phyloP scores from a whole-genome alignment of 345 rosid species.

The Turnera subulata region DNA sequence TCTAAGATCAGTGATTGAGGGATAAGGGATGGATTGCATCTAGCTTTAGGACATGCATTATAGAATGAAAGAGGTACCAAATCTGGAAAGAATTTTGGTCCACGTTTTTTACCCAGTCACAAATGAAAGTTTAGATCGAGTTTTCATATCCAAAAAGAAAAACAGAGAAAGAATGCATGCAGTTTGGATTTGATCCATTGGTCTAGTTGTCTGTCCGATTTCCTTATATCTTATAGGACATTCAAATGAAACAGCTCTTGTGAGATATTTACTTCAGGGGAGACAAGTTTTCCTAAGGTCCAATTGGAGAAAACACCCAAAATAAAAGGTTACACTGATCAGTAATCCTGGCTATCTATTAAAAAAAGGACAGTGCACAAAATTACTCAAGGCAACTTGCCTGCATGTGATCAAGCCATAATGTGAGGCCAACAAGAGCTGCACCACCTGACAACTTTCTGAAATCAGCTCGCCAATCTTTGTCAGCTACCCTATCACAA shows the following conservation, averaged over 20 bases:
- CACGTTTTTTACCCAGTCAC: too few species aligned
- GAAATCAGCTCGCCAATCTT: conserved; percentile 96
- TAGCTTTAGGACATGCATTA: too few species aligned
- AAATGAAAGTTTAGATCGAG: too few species aligned
- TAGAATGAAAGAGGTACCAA: too few species aligned
- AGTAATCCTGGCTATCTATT: neutral
- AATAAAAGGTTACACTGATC: neutral
- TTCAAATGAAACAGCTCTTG: neutral
- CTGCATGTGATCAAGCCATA: conserved; percentile 99
- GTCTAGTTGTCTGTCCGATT: too few species aligned
- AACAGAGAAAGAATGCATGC: too few species aligned
- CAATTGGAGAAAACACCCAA: neutral
- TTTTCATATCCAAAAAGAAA: too few species aligned
- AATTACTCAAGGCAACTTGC: conserved; percentile 33
- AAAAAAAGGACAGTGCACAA: neutral
- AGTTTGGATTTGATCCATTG: too few species aligned
- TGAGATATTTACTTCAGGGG: neutral
- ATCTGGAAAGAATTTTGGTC: too few species aligned
- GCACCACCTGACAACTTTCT: conserved; percentile 92
- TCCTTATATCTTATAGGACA: neutral
- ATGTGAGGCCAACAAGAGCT: conserved; percentile 87
- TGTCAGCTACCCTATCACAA: conserved; percentile 72
- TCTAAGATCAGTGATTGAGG: too few species aligned
- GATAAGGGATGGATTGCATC: too few species aligned
- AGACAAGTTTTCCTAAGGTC: neutral